Evolutionary conservation across 805 yeast genomes (phyloP).

Genomic region (Barnettozyma sucrosica): DNA sequence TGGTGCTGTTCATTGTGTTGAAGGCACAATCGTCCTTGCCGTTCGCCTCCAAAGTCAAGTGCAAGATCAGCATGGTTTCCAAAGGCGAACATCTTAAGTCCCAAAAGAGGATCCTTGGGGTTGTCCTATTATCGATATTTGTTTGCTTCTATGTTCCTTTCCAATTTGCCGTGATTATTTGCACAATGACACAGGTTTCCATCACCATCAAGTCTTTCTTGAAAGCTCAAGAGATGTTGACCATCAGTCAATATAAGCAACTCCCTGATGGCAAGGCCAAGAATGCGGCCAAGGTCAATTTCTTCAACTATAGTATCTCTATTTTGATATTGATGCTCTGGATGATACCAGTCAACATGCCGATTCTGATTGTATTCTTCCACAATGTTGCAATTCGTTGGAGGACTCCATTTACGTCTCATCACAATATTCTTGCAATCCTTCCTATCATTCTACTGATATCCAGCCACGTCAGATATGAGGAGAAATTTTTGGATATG

Average conservation of each 20-base stretch:
- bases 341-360: slow-evolving; percentile 73
- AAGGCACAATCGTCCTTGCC: neutral
- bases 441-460: slow-evolving; percentile 58
- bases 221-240: neutral
- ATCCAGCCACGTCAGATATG: slow-evolving; percentile 7
- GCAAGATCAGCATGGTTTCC: neutral
- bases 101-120: slow-evolving; percentile 14
- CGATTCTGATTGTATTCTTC: slow-evolving; percentile 72
- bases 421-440: slow-evolving; percentile 75
- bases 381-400: slow-evolving; percentile 74
- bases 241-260: neutral
- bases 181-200: slow-evolving; percentile 52
- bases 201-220: slow-evolving; percentile 38
- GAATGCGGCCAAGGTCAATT: slow-evolving; percentile 20
- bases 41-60: slow-evolving; percentile 7
- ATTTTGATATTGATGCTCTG: slow-evolving; percentile 65
- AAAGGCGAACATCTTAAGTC: slow-evolving; percentile 1
- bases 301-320: slow-evolving; percentile 57
- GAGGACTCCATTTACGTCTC: slow-evolving; percentile 82
- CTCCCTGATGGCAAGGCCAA: slow-evolving; percentile 1
- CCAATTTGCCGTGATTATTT: slow-evolving; percentile 67
- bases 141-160: slow-evolving; percentile 70
- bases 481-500: slow-evolving; percentile 5
- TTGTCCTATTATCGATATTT: slow-evolving; percentile 31
- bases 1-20: neutral